Evolutionary conservation across 805 yeast species (phyloP).

Genomic region (Yarrowia sp.): DNA sequence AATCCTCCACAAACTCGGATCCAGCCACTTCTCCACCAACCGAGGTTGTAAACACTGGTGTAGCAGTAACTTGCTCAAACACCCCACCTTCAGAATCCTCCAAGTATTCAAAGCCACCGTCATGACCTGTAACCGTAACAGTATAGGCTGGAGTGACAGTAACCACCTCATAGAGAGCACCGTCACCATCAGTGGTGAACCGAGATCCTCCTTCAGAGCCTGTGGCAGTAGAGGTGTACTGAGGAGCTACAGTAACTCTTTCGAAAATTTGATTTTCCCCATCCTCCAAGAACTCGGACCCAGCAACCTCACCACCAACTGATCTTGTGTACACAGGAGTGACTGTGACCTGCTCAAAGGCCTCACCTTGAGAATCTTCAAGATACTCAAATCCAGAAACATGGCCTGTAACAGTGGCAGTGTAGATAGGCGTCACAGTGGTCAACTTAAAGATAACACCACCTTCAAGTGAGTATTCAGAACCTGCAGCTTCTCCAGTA

Average conservation of each 20-base stretch:
- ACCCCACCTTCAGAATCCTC: background rate
- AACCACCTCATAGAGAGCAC: background rate
- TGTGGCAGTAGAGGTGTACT: background rate
- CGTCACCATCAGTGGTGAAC: background rate
- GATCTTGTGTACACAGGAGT: background rate
- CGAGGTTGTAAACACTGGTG: background rate
- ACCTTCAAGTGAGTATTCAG: too few relatives aligned
- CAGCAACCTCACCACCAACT: background rate
- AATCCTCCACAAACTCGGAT: too few relatives aligned
- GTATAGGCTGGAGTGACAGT: background rate
- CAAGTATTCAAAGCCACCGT: background rate
- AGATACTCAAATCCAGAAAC: background rate
- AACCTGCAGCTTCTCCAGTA: too few relatives aligned
- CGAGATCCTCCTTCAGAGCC: background rate
- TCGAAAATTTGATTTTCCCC: background rate
- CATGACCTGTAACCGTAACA: background rate
- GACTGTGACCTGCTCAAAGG: background rate
- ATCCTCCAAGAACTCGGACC: background rate
- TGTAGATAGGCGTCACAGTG: background rate
- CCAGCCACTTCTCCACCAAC: too few relatives aligned
- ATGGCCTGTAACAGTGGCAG: background rate
- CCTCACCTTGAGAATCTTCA: background rate
- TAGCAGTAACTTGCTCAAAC: background rate
- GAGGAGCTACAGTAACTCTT: background rate
- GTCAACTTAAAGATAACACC: background rate